These are phyloP conservation scores for Cystobasidium tubakii DNA, from an alignment of 768 basidiomycete genomes.

Conservation along the genomic window DNA sequence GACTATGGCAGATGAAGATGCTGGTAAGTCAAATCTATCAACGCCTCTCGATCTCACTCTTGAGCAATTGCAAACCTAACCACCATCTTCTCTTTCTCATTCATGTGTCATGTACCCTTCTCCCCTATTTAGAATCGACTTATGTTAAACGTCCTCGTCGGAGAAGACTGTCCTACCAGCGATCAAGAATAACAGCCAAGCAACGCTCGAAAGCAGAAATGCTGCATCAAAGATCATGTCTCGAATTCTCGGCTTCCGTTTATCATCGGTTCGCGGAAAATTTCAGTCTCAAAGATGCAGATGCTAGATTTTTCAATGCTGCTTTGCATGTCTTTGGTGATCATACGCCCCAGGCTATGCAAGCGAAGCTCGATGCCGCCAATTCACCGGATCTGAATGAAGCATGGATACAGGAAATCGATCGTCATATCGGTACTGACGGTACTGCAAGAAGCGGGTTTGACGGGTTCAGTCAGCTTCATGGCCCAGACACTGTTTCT, in stretches of 20 bases:
- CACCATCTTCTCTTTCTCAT: too few relatives aligned
- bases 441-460: too few relatives aligned
- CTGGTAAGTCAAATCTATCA: neutral
- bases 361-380: neutral
- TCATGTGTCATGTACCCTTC: too few relatives aligned
- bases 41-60: neutral
- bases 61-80: too few relatives aligned
- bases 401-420: too few relatives aligned
- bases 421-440: too few relatives aligned
- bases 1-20: neutral
- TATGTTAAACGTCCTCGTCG: neutral
- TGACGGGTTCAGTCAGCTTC: too few relatives aligned
- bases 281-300: neutral
- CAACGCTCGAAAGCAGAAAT: neutral
- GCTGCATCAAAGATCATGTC: neutral
- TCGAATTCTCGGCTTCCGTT: neutral
- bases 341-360: neutral
- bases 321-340: neutral
- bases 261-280: constrained; percentile 11
- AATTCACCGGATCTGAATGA: too few relatives aligned
- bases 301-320: constrained; percentile 10
- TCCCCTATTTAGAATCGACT: too few relatives aligned
- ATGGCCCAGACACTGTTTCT: neutral
- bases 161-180: neutral
- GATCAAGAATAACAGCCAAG: neutral